Evolutionary conservation across 2,329 filamentous ascomycete species (phyloP), one percentile per base, ranked within the genome.

Genomic region (Penicillium thymicola): DNA sequence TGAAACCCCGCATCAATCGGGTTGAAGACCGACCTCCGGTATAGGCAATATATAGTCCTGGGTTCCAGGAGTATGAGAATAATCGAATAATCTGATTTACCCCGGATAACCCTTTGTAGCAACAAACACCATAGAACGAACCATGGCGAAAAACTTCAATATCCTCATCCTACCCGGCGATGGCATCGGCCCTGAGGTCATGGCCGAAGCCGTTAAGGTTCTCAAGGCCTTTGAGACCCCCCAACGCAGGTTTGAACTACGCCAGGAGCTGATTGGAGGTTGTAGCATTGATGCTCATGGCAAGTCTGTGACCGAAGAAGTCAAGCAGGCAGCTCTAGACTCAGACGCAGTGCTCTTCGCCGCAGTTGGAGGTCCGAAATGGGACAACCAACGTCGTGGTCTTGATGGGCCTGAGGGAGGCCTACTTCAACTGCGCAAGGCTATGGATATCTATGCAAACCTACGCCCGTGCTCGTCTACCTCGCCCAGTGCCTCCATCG

Each of bases 341-440:
- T 90, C 91, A 56, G 88, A 95, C 72, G 92, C 92, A 8, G 88
- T 96, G 45, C 85, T 96, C 49, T 87, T 97, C 58, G 92, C 90
- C 56, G 89, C 91, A 65, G 93, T 96, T 64, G 92, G 92, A 59
- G 92, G 92, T 2, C 92, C 92, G 16, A 85, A 96, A 89, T 96
- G 91, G 91, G 91, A 92, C 63, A 91, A 89, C 47, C 63, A 65
- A 18, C 68, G 72, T 11, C 63, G 63, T 27, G 89, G 89, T 61
- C 78, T 86, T 46, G 87, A 96, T 59, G 89, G 91, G 16, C 92
- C 92, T 0, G 92, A 96, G 73, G 89, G 95, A 73, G 92, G 92
- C 51, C 84, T 96, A 64, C 84, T 97, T 55, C 84, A 81, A 67
- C 86, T 97, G 52, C 89, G 92, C 75, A 95, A 92, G 77, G 89